Percentiles rank a stretch among this genome's conserved stretches.
Conservation (phyloP, 2,329 filamentous ascomycete species). For the Aspergillus awamori region DNA sequence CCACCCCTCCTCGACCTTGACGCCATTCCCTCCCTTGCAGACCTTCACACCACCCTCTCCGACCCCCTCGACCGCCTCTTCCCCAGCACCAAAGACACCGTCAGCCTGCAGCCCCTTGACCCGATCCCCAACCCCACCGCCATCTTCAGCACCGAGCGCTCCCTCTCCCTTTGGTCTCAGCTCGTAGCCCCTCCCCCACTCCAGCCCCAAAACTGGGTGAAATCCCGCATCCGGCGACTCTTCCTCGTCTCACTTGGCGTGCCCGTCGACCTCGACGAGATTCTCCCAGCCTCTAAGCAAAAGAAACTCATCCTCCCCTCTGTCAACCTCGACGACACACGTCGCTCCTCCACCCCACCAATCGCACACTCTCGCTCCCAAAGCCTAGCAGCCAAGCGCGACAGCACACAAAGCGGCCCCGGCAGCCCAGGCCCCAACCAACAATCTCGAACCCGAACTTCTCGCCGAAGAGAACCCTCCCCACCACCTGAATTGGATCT, state of each 20-base stretch:
- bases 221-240: conserved; percentile 87
- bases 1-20: conserved; percentile 56
- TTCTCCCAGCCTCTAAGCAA: conserved; percentile 93
- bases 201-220: conserved; percentile 96
- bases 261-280: conserved; percentile 95
- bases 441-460: conserved; percentile 31
- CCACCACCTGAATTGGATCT: conserved; percentile 77
- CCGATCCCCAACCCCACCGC: conserved; percentile 51
- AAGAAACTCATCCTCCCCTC: conserved; percentile 96
- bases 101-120: conserved; percentile 40
- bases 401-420: conserved; percentile 30
- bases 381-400: conserved; percentile 32
- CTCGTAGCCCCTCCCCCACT: conserved; percentile 91
- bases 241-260: conserved; percentile 96
- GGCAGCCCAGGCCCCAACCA: conserved; percentile 23
- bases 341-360: conserved; percentile 57
- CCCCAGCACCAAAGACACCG: conserved; percentile 43
- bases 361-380: conserved; percentile 53
- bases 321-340: conserved; percentile 51
- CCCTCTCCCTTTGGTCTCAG: conserved; percentile 92
- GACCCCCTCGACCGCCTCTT: conserved; percentile 49
- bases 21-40: conserved; percentile 51
- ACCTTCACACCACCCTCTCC: conserved; percentile 44
- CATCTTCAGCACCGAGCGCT: conserved; percentile 81
- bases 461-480: conserved; percentile 55